These are phyloP conservation scores for Arthroderma uncinatum DNA, from an alignment of 2,329 filamentous ascomycete species.

Conservation along the genomic window DNA sequence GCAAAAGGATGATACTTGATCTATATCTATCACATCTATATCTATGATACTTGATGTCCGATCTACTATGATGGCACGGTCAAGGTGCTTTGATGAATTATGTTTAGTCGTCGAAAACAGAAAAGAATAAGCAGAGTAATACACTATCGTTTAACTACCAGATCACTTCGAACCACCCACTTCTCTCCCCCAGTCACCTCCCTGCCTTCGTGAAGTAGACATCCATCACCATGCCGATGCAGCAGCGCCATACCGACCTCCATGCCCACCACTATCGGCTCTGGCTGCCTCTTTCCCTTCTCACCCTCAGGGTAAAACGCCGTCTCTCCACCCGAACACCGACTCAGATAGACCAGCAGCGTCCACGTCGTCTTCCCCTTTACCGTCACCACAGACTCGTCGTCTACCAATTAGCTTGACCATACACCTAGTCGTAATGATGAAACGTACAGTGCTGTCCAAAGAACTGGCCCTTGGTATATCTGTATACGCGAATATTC, in stretches of 20 bases:
- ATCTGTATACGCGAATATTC: slow-evolving; percentile 83
- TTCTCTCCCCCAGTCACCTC: slow-evolving; percentile 75
- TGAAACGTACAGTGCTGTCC: slow-evolving; percentile 69
- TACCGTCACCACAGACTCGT: slow-evolving; percentile 62
- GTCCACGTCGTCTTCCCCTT: slow-evolving; percentile 78
- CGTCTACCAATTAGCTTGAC: slow-evolving; percentile 46
- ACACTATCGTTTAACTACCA: slow-evolving; percentile 38
- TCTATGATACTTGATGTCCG: too few species aligned
- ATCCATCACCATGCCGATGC: slow-evolving; percentile 81
- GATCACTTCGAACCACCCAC: slow-evolving; percentile 78
- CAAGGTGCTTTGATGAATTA: too few species aligned
- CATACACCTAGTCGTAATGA: background rate
- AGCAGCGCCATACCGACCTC: slow-evolving; percentile 79
- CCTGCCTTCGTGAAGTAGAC: slow-evolving; percentile 76
- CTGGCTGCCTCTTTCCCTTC: slow-evolving; percentile 31
- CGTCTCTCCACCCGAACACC: slow-evolving; percentile 76
- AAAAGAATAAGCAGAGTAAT: background rate
- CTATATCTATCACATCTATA: too few species aligned
- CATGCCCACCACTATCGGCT: slow-evolving; percentile 60
- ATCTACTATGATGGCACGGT: too few species aligned
- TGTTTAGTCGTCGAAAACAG: background rate
- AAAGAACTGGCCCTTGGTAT: slow-evolving; percentile 78
- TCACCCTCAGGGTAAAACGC: slow-evolving; percentile 66
- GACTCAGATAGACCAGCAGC: slow-evolving; percentile 74
- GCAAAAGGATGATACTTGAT: background rate